Base-by-base conservation (phyloP, 441 rosid species). In the Adansonia gregorii region DNA sequence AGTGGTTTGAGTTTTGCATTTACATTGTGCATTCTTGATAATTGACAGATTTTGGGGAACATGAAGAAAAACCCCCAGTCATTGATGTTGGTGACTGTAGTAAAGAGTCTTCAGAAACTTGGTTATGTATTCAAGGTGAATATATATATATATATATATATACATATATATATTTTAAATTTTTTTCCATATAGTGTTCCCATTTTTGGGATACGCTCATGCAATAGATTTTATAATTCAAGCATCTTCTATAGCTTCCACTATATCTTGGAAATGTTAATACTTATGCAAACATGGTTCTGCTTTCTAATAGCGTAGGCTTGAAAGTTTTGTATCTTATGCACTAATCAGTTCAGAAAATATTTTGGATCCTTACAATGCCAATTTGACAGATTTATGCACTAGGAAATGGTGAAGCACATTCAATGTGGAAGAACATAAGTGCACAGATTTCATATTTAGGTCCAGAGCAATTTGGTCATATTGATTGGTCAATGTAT, bases 401-500 rank as follows among this genome's bases (percentile, higher is more conserved):
- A 35, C 48, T 65, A 15, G 69, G 82, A 85, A 82, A 22, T 41
- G 95, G 98, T 46, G 76, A 89, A 83, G 88, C 93, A 60, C 82
- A 55, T 71, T 77, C 92, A 70, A 46, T 84, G 76, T 97, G 96
- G 98, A 93, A 93, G 87, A 86, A 87, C 75, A 75, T 92, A 80
- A 85, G 86, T 79, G 88, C 85, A 72, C 90, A 75, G 54, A 81
- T 92, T 72, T 89, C 88, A 80, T 31, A 86, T 72, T 82, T 93
- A 75, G 89, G 79, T 81, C 81, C 85, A 51, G 87, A 88, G 79
- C 87, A 80, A 81, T 78, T 77, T 84, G 88, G 84, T 60, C 89
- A 72, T 72, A 27, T 89, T 83, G 98, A 97, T 85, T 97, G 99
- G 98, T 91, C 96, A 77, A 88, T 85, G 99, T 97, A 91, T 65